Percentiles rank a stretch among this genome's conserved stretches.
These are phyloP conservation scores for Magnusiomyces ingens DNA, from an alignment of 1,139 yeast genomes.

Conservation along the genomic window DNA sequence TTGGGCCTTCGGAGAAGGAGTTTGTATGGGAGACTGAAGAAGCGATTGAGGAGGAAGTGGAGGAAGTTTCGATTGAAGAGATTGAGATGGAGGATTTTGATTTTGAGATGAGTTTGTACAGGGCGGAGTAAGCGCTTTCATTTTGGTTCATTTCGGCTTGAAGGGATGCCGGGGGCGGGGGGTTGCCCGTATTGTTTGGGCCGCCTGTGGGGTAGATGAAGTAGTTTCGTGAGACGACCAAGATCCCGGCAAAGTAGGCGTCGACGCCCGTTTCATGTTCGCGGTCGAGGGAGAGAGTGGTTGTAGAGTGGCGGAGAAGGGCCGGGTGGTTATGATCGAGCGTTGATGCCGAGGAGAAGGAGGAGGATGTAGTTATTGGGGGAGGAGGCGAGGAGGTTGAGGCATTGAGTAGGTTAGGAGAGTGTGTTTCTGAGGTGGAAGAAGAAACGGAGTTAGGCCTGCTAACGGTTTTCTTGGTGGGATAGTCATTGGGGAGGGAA, in stretches of 20 bases:
- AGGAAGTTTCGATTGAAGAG: constrained; percentile 13
- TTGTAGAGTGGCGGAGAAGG: neutral
- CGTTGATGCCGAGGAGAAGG: neutral
- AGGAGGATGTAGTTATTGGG: constrained; percentile 18
- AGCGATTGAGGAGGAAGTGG: constrained; percentile 6
- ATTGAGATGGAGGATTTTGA: constrained; percentile 16
- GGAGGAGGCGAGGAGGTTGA: constrained; percentile 24
- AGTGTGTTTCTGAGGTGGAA: neutral
- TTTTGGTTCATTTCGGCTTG: constrained; percentile 34
- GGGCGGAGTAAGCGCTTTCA: constrained; percentile 53
- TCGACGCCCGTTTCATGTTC: constrained; percentile 52
- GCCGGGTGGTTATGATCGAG: neutral
- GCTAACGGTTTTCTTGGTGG: neutral
- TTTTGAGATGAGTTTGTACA: constrained; percentile 47
- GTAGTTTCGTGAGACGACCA: constrained; percentile 74
- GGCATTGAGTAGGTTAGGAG: constrained; percentile 24
- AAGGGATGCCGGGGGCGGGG: constrained; percentile 26
- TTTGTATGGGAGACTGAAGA: neutral
- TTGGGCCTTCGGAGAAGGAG: constrained; percentile 4
- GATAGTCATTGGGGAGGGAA: neutral
- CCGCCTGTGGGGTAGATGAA: constrained; percentile 39
- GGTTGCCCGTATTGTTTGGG: constrained; percentile 26
- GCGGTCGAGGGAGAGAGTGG: constrained; percentile 40
- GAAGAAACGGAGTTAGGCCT: constrained; percentile 1
- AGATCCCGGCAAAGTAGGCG: constrained; percentile 69